phyloP scores from a whole-genome alignment of 2,329 filamentous ascomycete genomes.

The Colletotrichum caudatum region DNA sequence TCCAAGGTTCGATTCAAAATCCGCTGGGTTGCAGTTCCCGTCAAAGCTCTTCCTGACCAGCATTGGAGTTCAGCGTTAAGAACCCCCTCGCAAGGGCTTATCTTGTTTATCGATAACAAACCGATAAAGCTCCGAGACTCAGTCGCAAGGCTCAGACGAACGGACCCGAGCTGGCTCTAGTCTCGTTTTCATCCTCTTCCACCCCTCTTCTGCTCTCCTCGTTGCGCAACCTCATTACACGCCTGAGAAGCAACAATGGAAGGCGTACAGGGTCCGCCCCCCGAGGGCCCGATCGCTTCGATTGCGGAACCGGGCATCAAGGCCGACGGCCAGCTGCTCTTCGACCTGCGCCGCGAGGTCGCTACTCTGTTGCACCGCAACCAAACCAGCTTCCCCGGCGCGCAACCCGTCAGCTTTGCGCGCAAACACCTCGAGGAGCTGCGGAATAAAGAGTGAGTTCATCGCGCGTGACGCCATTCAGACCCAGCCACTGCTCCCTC shows the following conservation, averaged over 20 bases:
- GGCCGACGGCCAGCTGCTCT: constrained; percentile 70
- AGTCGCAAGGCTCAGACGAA: constrained; percentile 31
- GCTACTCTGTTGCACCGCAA: constrained; percentile 79
- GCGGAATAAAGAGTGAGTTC: constrained; percentile 77
- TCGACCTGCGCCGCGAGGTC: constrained; percentile 77
- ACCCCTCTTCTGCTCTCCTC: constrained; percentile 5
- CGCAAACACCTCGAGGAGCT: constrained; percentile 86
- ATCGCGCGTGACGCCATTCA: background rate
- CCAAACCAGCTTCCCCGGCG: constrained; percentile 81
- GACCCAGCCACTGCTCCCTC: background rate
- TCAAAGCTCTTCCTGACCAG: background rate
- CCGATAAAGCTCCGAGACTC: constrained; percentile 41
- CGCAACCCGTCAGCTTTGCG: constrained; percentile 94
- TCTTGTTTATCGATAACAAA: constrained; percentile 36
- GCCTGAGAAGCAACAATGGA: constrained; percentile 38
- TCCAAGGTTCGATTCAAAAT: background rate
- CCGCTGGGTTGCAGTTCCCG: background rate
- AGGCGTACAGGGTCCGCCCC: constrained; percentile 41
- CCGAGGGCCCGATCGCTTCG: constrained; percentile 56
- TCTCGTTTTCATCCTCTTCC: background rate
- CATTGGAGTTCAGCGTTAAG: background rate
- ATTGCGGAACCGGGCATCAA: constrained; percentile 75
- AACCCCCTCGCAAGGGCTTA: constrained; percentile 6
- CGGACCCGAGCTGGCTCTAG: constrained; percentile 15
- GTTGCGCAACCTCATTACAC: constrained; percentile 35